Conservation (phyloP, 108 stramenopile genomes). For the Aurantiochytrium sp. region DNA sequence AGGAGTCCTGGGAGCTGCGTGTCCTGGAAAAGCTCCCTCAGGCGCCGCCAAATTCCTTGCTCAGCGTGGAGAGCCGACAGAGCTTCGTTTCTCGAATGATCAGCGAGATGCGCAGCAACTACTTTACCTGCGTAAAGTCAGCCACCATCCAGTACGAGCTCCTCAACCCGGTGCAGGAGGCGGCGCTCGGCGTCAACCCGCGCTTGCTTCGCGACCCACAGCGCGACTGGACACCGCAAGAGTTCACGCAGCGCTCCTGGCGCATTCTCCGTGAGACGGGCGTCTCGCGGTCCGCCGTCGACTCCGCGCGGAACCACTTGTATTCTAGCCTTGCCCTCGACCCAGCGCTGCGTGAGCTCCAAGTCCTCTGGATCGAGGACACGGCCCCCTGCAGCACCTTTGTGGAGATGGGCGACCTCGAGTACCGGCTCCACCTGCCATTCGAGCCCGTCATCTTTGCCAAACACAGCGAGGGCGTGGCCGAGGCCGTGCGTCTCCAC, state of each 20-base stretch:
- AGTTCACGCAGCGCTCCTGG: neutral
- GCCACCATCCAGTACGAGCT: neutral
- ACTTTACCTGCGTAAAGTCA: neutral
- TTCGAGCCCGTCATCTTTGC: neutral
- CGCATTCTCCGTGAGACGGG: neutral
- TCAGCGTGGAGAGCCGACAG: neutral
- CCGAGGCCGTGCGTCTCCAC: neutral
- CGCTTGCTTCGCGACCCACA: neutral
- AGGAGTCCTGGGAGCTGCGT: neutral
- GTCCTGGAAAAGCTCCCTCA: neutral
- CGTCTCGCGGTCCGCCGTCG: neutral
- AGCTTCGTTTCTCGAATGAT: neutral
- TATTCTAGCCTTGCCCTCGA: neutral
- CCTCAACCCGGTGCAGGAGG: neutral
- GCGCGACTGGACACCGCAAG: neutral
- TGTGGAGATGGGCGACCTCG: neutral
- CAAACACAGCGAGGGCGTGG: neutral
- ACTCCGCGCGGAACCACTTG: neutral
- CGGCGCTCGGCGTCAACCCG: neutral
- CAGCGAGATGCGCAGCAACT: neutral
- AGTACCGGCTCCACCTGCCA: neutral
- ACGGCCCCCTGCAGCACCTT: neutral
- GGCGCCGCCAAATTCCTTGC: neutral
- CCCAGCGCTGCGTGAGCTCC: neutral
- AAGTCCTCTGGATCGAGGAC: neutral